These are phyloP conservation scores for Gossypium schwendimanii DNA, from an alignment of 441 rosid genomes.

Conservation along the genomic window DNA sequence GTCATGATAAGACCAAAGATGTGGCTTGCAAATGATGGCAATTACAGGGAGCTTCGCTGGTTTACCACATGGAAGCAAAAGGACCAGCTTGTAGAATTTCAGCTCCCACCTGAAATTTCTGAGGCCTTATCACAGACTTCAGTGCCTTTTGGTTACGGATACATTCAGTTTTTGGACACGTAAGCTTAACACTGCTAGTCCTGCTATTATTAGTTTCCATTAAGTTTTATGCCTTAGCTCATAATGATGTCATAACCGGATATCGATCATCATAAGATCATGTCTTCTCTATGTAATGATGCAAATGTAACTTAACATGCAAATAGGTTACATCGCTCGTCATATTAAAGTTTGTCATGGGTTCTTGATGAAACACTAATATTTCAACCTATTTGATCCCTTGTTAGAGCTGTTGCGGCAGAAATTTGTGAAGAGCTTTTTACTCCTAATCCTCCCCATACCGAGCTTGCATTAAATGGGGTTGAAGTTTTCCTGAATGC, in stretches of 20 bases:
- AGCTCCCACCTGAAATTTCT: constrained; percentile 61
- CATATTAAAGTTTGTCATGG: neutral
- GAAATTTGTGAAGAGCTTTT: constrained; percentile 97
- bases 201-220: neutral
- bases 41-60: constrained; percentile 84
- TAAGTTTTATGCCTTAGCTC: neutral
- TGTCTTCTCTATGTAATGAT: neutral
- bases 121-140: constrained; percentile 65
- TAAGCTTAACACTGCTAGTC: constrained; percentile 22
- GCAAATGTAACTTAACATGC: neutral
- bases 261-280: neutral
- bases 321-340: neutral
- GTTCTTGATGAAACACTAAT: constrained; percentile 10
- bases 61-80: constrained; percentile 83
- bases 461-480: constrained; percentile 95
- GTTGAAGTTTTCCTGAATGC: constrained; percentile 98
- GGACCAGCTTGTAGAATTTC: constrained; percentile 64
- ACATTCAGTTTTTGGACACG: constrained; percentile 78
- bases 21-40: constrained; percentile 92
- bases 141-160: constrained; percentile 87
- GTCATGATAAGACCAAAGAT: constrained; percentile 85
- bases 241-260: neutral
- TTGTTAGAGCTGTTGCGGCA: constrained; percentile 80
- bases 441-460: constrained; percentile 75
- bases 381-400: neutral